phyloP scores from a whole-genome alignment of 345 rosid species.

The Eucalyptus marginata region DNA sequence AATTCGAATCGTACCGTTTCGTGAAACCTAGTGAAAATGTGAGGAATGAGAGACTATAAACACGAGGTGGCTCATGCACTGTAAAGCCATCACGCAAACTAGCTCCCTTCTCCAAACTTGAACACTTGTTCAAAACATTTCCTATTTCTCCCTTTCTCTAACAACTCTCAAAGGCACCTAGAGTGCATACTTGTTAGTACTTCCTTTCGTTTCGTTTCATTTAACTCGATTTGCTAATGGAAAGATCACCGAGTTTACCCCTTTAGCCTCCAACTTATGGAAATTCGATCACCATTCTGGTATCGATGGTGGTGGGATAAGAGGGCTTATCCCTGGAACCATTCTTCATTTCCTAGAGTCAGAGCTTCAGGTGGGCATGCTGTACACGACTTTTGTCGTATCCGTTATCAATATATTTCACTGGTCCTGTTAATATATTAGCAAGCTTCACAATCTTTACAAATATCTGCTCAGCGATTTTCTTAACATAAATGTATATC shows the following conservation, averaged over 20 bases:
- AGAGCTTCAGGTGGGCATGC: conserved; percentile 9
- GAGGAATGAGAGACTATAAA: not conserved
- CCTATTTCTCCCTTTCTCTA: not conserved
- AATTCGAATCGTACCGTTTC: not conserved
- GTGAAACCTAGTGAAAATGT: not conserved
- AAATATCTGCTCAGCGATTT: not conserved
- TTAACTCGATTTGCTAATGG: not conserved
- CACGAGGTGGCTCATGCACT: not conserved
- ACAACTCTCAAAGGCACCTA: not conserved
- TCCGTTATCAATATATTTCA: not conserved
- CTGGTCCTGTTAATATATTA: not conserved
- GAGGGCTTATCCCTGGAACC: conserved; percentile 33
- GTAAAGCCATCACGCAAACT: not conserved
- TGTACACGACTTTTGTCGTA: not conserved
- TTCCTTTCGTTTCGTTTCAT: not conserved
- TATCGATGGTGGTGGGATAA: conserved; percentile 41
- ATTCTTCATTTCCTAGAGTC: conserved; percentile 15
- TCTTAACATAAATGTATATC: not conserved
- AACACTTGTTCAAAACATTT: not conserved
- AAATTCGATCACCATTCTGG: conserved; percentile 20
- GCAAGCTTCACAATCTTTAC: not conserved
- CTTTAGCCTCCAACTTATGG: conserved; percentile 15
- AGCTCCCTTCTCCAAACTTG: not conserved
- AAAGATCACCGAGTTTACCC: not conserved
- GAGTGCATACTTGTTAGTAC: not conserved